A percentile compares a stretch with the other conserved stretches of the same genome.
Evolutionary conservation across 768 basidiomycete genomes (phyloP).

Genomic region (Leccinum arenicola): DNA sequence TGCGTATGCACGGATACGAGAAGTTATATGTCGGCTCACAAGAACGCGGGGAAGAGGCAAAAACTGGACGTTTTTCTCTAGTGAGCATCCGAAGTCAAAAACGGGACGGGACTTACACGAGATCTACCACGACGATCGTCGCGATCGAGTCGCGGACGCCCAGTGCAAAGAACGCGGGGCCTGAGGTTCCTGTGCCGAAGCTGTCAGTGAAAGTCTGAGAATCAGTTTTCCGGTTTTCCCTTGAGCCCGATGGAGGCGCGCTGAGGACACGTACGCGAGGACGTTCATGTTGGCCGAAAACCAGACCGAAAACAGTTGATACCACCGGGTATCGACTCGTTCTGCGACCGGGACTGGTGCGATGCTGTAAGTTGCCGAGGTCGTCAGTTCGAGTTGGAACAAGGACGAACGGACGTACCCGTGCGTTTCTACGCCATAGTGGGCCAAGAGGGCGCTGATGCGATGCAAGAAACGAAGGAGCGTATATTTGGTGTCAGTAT

Average conservation of each 20-base stretch:
- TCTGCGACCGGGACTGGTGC: slow-evolving; percentile 36
- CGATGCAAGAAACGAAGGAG: slow-evolving; percentile 18
- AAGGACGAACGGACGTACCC: slow-evolving; percentile 29
- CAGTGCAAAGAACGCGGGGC: slow-evolving; percentile 49
- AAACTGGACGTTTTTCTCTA: slow-evolving; percentile 17
- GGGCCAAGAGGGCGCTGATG: slow-evolving; percentile 28
- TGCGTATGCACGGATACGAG: neutral
- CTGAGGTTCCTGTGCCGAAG: slow-evolving; percentile 48
- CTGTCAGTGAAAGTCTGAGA: slow-evolving; percentile 19
- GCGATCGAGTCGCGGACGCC: slow-evolving; percentile 42
- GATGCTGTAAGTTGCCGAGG: slow-evolving; percentile 27
- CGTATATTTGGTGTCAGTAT: neutral
- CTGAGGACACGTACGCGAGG: slow-evolving; percentile 32
- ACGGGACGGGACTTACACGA: slow-evolving; percentile 35
- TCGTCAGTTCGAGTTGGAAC: neutral
- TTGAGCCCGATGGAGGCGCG: too few relatives aligned
- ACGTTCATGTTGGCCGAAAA: slow-evolving; percentile 47
- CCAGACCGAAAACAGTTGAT: slow-evolving; percentile 52
- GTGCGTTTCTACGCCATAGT: slow-evolving; percentile 41
- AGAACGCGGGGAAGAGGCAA: slow-evolving; percentile 37
- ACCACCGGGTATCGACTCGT: slow-evolving; percentile 40
- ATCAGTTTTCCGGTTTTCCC: neutral
- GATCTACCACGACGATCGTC: slow-evolving; percentile 41
- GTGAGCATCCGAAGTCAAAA: slow-evolving; percentile 1
- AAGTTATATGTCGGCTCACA: slow-evolving; percentile 25